Evolutionary conservation across 192 early-diverging fungal species (phyloP).

Genomic region (Coemansia sp.): DNA sequence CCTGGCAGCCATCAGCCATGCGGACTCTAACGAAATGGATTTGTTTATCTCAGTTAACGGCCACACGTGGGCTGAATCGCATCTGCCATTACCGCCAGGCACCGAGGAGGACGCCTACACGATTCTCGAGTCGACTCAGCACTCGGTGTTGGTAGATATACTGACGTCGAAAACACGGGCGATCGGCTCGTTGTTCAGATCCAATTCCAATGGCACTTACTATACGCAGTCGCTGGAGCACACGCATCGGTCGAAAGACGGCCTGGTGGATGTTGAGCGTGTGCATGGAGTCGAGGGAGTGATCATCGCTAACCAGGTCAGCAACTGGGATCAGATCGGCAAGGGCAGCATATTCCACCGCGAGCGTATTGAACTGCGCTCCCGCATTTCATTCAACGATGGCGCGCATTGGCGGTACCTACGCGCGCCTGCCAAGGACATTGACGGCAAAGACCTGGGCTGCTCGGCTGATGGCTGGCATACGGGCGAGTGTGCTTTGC

Average conservation of each 20-base stretch:
- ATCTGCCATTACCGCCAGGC: conserved; percentile 58
- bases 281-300: conserved; percentile 82
- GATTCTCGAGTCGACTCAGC: conserved; percentile 76
- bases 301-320: conserved; percentile 81
- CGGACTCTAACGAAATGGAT: conserved; percentile 60
- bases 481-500: conserved; percentile 72
- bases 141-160: conserved; percentile 79
- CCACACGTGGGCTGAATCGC: conserved; percentile 64
- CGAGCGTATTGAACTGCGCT: conserved; percentile 62
- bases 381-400: conserved; percentile 86
- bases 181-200: conserved; percentile 76
- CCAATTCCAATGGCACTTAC: conserved; percentile 87
- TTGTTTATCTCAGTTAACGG: conserved; percentile 71
- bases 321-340: conserved; percentile 68
- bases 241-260: conserved; percentile 74
- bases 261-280: conserved; percentile 89
- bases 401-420: conserved; percentile 77
- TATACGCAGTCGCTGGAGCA: conserved; percentile 79
- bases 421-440: conserved; percentile 62
- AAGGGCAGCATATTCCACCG: conserved; percentile 36
- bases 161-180: conserved; percentile 44
- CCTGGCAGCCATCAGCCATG: conserved; percentile 66
- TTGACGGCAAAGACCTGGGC: conserved; percentile 57
- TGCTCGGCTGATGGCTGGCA: conserved; percentile 57
- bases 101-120: conserved; percentile 76